Conservation (phyloP, 1,284 basidiomycete species). For the Cystobasidium sp. region DNA sequence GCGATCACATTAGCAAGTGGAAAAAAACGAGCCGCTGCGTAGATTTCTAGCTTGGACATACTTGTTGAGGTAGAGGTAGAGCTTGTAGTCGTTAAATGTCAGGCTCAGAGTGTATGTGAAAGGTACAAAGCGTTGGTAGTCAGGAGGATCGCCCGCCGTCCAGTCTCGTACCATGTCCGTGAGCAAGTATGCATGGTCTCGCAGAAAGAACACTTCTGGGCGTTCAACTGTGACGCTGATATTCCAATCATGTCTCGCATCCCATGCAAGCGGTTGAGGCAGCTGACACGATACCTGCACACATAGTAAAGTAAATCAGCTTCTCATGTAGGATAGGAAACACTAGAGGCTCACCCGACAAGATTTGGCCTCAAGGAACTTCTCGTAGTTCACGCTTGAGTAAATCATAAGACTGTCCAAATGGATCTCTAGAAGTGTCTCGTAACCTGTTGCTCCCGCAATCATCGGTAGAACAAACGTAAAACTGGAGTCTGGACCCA, state of each 20-base stretch:
- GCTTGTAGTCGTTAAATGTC: constrained; percentile 71
- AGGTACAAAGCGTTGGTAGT: constrained; percentile 80
- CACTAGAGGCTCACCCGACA: constrained; percentile 60
- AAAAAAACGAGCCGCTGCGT: no score
- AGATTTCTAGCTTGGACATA: not conserved
- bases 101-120: constrained; percentile 74
- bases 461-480: constrained; percentile 81
- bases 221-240: constrained; percentile 71
- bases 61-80: constrained; percentile 87
- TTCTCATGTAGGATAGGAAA: not conserved
- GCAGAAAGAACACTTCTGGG: constrained; percentile 74
- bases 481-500: constrained; percentile 80
- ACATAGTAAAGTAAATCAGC: constrained; percentile 1
- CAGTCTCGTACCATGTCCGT: constrained; percentile 87
- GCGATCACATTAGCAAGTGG: not conserved
- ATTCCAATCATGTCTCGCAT: constrained; percentile 72
- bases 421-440: constrained; percentile 75
- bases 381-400: constrained; percentile 84
- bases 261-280: constrained; percentile 61
- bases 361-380: constrained; percentile 72
- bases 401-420: constrained; percentile 77
- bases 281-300: constrained; percentile 51
- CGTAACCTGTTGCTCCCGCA: constrained; percentile 72
- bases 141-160: constrained; percentile 75
- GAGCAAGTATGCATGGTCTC: constrained; percentile 90